Base-by-base conservation (phyloP, 2,329 filamentous ascomycete species). In the Colletotrichum truncatum region DNA sequence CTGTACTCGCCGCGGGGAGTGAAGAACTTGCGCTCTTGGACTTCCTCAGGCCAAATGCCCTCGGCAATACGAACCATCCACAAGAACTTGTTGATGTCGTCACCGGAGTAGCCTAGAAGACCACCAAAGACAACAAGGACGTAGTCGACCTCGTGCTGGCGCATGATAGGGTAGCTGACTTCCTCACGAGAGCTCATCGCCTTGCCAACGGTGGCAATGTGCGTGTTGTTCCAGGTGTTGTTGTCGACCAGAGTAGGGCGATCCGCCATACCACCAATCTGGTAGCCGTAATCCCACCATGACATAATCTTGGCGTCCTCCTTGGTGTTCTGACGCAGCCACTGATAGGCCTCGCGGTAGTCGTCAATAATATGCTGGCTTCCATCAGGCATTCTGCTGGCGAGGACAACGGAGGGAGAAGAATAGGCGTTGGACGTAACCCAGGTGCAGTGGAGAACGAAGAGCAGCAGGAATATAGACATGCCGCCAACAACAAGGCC, bases 221-320 rank as follows among this genome's bases (percentile, higher is more conserved):
- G 96, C 7, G 96, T 99, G 84, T 99, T 99, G 85, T 99, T 99
- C 96, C 96, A 99, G 2, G 96, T 99, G 83, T 99, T 99, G 85
- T 99, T 99, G 84, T 99, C 96, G 32, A 99, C 96, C 32, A 99
- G 86, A 1, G 96, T 99, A 32, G 96, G 96, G 58, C 96, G 89
- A 78, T 99, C 96, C 52, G 96, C 96, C 96, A 99, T 99, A 71
- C 96, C 96, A 82, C 96, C 96, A 79, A 99, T 99, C 82, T 99
- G 96, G 83, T 99, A 99, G 70, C 96, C 96, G 75, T 99, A 99
- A 78, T 99, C 96, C 96, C 96, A 99, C 96, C 96, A 99, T 1
- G 94, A 96, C 95, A 98, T 98, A 76, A 99, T 92, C 87, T 98
- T 99, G 75, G 97, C 94, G 73, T 98, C 93, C 70, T 95, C 88